Percentiles rank a stretch among this genome's conserved stretches.
Evolutionary conservation across 306 rosid species (phyloP).

Genomic region (Elaeagnus macrophylla): DNA sequence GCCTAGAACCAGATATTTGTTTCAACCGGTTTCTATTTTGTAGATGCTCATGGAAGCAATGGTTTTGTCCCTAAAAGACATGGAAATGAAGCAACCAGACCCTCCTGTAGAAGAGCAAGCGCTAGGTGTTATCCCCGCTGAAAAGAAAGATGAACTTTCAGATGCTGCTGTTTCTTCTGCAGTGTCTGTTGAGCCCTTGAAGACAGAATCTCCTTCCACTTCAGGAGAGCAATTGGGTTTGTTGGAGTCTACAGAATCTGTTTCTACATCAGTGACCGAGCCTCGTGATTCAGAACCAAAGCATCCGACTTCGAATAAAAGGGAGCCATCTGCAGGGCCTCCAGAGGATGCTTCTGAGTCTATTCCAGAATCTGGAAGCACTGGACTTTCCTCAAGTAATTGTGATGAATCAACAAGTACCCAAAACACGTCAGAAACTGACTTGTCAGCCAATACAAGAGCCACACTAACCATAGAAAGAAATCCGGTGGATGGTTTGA

Average conservation of each 20-base stretch:
- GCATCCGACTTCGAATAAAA: conserved; percentile 20
- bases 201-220: conserved; percentile 31
- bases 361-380: conserved; percentile 24
- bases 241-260: conserved; percentile 27
- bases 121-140: conserved; percentile 17
- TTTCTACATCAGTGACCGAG: conserved; percentile 25
- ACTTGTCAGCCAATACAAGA: conserved; percentile 77
- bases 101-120: conserved; percentile 25
- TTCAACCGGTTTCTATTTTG: conserved; percentile 6
- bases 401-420: conserved; percentile 31
- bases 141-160: conserved; percentile 18
- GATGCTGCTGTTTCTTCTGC: conserved; percentile 22
- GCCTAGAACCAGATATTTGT: conserved; percentile 1
- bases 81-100: conserved; percentile 36
- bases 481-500: conserved; percentile 63
- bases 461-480: conserved; percentile 66
- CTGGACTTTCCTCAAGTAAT: conserved; percentile 31
- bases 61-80: conserved; percentile 49
- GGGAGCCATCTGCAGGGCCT: conserved; percentile 19
- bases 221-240: conserved; percentile 18
- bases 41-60: conserved; percentile 89
- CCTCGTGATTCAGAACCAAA: conserved; percentile 27
- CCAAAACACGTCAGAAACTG: conserved; percentile 50
- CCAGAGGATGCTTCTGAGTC: conserved; percentile 25
- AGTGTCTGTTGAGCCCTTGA: conserved; percentile 20